Conservation (phyloP, 2,329 filamentous ascomycete species). For the Sporothrix variecibatus region DNA sequence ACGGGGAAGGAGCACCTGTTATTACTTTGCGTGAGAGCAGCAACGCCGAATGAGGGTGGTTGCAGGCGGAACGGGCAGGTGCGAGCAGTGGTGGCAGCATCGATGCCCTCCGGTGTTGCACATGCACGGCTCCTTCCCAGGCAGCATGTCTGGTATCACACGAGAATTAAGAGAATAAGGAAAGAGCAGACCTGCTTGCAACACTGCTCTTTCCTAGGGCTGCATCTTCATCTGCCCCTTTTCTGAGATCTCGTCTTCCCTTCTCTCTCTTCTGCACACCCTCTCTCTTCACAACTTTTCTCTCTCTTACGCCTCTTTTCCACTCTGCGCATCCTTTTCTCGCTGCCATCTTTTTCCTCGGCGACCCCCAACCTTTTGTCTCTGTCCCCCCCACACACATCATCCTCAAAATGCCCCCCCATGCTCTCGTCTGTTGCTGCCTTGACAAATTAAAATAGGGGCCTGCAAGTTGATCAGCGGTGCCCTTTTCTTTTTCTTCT, state of each 20-base stretch:
- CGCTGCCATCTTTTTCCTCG: not conserved
- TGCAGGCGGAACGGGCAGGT: conserved; percentile 8
- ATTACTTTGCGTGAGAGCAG: not conserved
- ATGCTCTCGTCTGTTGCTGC: conserved; percentile 14
- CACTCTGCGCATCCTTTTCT: not conserved
- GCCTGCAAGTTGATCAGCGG: not conserved
- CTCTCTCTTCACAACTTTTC: not conserved
- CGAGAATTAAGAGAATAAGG: not conserved
- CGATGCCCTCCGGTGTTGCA: not conserved
- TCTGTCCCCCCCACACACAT: not conserved
- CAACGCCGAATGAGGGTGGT: not conserved
- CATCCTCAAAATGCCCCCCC: conserved; percentile 11
- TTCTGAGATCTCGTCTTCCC: not conserved
- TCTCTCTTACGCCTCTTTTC: not conserved
- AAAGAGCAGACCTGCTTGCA: not conserved
- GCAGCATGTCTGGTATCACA: not conserved
- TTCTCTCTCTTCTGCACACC: not conserved
- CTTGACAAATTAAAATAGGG: conserved; percentile 25
- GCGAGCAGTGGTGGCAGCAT: conserved; percentile 6
- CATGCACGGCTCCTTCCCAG: conserved; percentile 11
- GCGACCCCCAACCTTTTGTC: not conserved
- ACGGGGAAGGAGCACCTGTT: not conserved
- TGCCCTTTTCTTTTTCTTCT: not conserved
- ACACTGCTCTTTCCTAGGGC: not conserved
- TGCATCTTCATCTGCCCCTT: not conserved